Base-by-base conservation (phyloP, 1,284 basidiomycete species). In the Tilletiopsis washingtonensis region DNA sequence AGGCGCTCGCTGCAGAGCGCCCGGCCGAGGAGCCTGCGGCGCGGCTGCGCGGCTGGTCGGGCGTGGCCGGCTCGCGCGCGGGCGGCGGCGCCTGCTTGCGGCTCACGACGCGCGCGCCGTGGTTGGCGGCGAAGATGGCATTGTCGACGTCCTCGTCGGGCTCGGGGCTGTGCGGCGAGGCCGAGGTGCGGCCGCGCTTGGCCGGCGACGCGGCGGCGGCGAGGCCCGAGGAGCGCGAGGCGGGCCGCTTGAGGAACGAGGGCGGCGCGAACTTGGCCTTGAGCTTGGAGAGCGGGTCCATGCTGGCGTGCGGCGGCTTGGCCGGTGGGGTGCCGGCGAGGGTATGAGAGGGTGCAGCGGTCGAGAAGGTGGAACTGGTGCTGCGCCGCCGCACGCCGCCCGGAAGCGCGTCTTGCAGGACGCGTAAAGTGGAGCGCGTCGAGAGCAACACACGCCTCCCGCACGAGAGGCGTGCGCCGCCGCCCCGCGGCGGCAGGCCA, bases 1-100 rank as follows among this genome's bases (percentile, higher is more conserved):
- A n/a, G n/a, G n/a, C n/a, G n/a, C n/a, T n/a, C n/a, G n/a, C 17
- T 34, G 32, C 32, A 17, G 32, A 3, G 32, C 1, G 32, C 32
- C 32, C 12, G 12, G 12, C 12, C 12, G 32, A 34, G 2, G 32
- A 11, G 3, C 32, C 1, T 17, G 32, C 32, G 32, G 32, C 12
- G 40, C 56, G 50, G 36, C 49, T 40, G 45, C 53, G 49, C 0
- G 55, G 39, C 25, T 54, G 48, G n/a, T 55, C 51, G 20, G 54
- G 56, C 2, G 50, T 46, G 29, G 55, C 46, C 7, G 55, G 56
- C 41, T 21, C 5, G 24, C 19, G 24, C 41, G 21, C 9, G 15
- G 43, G 5, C 29, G 26, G 9, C 27, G 17, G 12, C 24, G 43
- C 14, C 21, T 17, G 4, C 29, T 23, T 11, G 29, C 14, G 12